Percentiles rank a stretch among this genome's conserved stretches.
These are phyloP conservation scores for Metroxylon sagu DNA, from an alignment of 176 grass and related monocot species.

Conservation along the genomic window DNA sequence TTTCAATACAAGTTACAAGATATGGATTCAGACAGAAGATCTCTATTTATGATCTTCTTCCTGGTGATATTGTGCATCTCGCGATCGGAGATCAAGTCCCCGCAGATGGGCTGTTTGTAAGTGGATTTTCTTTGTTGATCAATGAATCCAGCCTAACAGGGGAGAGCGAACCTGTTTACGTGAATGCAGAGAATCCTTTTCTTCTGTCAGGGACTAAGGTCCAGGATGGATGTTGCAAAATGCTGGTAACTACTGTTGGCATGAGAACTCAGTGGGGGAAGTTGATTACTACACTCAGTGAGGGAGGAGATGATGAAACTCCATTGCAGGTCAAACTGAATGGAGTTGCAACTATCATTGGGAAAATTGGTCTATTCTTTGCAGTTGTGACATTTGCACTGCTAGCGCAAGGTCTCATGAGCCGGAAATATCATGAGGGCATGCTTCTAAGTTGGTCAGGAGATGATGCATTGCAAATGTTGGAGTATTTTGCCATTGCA, in stretches of 20 bases:
- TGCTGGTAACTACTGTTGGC: slow-evolving; percentile 15
- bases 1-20: slow-evolving; percentile 13
- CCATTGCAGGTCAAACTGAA: slow-evolving; percentile 18
- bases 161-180: slow-evolving; percentile 5
- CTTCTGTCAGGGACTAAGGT: slow-evolving; percentile 18
- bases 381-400: slow-evolving; percentile 12
- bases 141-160: slow-evolving; percentile 19
- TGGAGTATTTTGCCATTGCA: slow-evolving; percentile 16
- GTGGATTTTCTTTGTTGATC: slow-evolving; percentile 14
- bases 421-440: background rate
- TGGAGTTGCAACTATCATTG: slow-evolving; percentile 19
- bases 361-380: slow-evolving; percentile 16
- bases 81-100: slow-evolving; percentile 18
- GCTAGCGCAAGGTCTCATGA: slow-evolving; percentile 7
- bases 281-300: slow-evolving; percentile 3
- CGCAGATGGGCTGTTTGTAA: slow-evolving; percentile 10
- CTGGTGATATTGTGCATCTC: slow-evolving; percentile 16
- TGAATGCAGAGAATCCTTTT: slow-evolving; percentile 9
- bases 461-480: slow-evolving; percentile 16
- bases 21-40: slow-evolving; percentile 14
- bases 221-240: slow-evolving; percentile 10
- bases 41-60: slow-evolving; percentile 19
- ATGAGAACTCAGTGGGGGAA: slow-evolving; percentile 18
- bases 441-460: slow-evolving; percentile 5
- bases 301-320: slow-evolving; percentile 18